These are phyloP conservation scores for Falciphora oryzae DNA, from an alignment of 2,329 filamentous ascomycete species.

Conservation along the genomic window DNA sequence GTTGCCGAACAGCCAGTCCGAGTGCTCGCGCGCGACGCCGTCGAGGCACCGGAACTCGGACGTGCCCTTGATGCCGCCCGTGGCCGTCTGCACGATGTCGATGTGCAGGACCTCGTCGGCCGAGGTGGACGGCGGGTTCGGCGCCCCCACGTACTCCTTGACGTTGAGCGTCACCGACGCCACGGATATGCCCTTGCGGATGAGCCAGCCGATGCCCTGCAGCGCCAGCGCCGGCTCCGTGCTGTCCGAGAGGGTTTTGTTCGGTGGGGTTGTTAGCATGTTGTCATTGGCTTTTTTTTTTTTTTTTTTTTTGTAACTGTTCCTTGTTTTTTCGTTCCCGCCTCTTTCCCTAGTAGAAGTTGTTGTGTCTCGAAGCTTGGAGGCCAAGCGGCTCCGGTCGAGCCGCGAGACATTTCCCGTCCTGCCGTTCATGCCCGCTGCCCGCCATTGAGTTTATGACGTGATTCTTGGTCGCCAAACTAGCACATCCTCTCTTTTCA, in stretches of 20 bases:
- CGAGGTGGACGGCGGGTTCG: constrained; percentile 32
- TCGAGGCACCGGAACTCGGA: constrained; percentile 50
- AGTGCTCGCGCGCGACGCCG: constrained; percentile 53
- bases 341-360: no score
- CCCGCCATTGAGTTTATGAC: no score
- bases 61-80: constrained; percentile 64
- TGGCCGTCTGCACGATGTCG: constrained; percentile 65
- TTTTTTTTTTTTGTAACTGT: neutral
- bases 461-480: no score
- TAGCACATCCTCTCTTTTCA: no score
- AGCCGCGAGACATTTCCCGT: no score
- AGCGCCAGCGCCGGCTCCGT: constrained; percentile 64
- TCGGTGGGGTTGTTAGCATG: constrained; percentile 41
- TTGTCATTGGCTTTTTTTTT: neutral
- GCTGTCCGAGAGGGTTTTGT: constrained; percentile 66
- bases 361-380: no score
- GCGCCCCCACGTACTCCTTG: constrained; percentile 45
- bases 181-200: constrained; percentile 63
- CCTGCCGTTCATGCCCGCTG: no score
- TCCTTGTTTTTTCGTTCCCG: neutral
- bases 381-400: no score
- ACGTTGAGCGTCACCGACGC: constrained; percentile 64
- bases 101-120: constrained; percentile 47
- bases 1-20: constrained; percentile 73
- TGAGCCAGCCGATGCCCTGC: constrained; percentile 66